Evolutionary conservation across 129 eudicot species (phyloP), one percentile per base, ranked within the genome.

Genomic region (Artemisia tridentata): DNA sequence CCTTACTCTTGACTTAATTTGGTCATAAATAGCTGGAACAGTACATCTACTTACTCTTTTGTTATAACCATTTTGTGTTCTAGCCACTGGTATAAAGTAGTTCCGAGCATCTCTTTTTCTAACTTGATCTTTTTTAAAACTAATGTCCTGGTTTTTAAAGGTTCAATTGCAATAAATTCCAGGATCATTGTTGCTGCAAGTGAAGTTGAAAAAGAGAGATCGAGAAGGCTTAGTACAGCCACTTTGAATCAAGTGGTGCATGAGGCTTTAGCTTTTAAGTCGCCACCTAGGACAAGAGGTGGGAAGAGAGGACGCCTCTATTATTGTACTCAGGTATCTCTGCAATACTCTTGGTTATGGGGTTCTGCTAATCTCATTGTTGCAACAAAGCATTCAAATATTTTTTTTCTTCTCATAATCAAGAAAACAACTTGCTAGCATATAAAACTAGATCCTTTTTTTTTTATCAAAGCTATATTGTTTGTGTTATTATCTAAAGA

Each of bases 261-360:
- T 45, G 99, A 95, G 74, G 97, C 97, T 49, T 88, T 95, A 76
- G 97, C 99, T 54, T 90, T 95, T 71, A 95, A 95, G 79, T 73
- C 99, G 58, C 99, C 99, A 61, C 97, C 99, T 60, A 86, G 96
- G 84, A 95, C 97, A 25, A 79, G 99, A 80, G 97, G 96, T 31
- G 99, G 97, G 29, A 90, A 86, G 79, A 88, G 99, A 82, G 99
- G 99, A 27, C 96, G 96, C 61, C 74, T 95, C 50, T 95, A 68
- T 75, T 93, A 90, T 78, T 87, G 96, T 78, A 93, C 99, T 13
- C 99, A 95, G 99, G 99, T 95, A 87, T 60, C 51, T 65, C 41
- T 11, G 11, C 27, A 18, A 8, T 51, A 19, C 34, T 64, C 14
- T 61, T 61, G 66, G 66, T 61, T 27, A 2, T 61, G 41, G 66